Conservation (phyloP, 2,329 filamentous ascomycete genomes). For the Mycosphaerella sp. region DNA sequence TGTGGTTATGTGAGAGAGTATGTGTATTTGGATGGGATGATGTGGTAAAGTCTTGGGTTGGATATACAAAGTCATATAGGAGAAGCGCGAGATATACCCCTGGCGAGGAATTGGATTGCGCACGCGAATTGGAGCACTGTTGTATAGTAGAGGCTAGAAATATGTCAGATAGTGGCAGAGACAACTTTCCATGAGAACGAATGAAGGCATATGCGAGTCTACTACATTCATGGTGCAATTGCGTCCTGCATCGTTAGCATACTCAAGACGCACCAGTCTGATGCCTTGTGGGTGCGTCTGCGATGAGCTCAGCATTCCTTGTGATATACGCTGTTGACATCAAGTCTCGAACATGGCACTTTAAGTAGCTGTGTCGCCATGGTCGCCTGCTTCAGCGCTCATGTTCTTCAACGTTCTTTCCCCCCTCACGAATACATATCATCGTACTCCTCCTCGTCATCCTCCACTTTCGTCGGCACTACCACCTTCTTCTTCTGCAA, state of each 20-base stretch:
- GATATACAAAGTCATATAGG: background rate
- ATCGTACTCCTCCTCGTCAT: conserved; percentile 49
- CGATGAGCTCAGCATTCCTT: no score
- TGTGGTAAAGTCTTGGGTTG: background rate
- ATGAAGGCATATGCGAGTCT: no score
- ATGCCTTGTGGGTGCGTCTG: no score
- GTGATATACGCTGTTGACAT: no score
- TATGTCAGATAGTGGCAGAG: background rate
- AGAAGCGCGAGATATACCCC: background rate
- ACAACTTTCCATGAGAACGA: no score
- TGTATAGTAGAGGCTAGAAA: background rate
- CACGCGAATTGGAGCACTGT: background rate
- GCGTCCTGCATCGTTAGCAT: no score
- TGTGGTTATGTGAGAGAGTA: conserved; percentile 29
- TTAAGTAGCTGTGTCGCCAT: no score
- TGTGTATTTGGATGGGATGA: background rate
- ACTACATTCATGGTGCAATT: no score
- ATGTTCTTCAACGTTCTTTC: no score
- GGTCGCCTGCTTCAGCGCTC: no score
- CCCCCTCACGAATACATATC: conserved; percentile 45
- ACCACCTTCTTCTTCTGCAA: conserved; percentile 50
- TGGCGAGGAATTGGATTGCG: background rate
- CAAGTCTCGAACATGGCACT: no score
- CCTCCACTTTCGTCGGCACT: conserved; percentile 32
- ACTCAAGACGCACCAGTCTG: no score